Conservation (phyloP, 2,329 filamentous ascomycete genomes). For the Xylaria sp. region DNA sequence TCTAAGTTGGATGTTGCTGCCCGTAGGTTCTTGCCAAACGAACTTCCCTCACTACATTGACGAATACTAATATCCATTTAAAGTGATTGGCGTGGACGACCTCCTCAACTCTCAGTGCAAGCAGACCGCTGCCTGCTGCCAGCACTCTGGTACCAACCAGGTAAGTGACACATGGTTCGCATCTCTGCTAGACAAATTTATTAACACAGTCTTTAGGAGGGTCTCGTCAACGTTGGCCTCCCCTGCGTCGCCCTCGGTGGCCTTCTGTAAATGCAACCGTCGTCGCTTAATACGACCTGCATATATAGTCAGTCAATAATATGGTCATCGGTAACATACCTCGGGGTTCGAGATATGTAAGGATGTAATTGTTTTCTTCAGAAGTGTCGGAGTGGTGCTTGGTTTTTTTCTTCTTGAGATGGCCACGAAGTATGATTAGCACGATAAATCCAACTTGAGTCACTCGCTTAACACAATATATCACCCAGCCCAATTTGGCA, state of each 20-base stretch:
- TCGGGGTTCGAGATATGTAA: conserved; percentile 43
- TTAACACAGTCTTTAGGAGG: conserved; percentile 39
- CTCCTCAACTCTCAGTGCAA: conserved; percentile 47
- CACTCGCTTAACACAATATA: conserved; percentile 42
- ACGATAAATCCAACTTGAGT: conserved; percentile 47
- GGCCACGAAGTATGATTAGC: conserved; percentile 41
- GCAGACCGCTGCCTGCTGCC: conserved; percentile 49
- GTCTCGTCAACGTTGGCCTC: conserved; percentile 47
- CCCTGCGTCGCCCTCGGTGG: conserved; percentile 47
- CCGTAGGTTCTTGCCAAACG: conserved; percentile 34
- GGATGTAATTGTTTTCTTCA: conserved; percentile 42
- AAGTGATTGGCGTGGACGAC: conserved; percentile 44
- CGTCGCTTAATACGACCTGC: conserved; percentile 22
- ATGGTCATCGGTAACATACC: conserved; percentile 36
- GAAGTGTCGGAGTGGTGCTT: conserved; percentile 35
- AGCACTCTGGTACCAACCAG: conserved; percentile 44
- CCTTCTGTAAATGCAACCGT: conserved; percentile 44
- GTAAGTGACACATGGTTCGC: conserved; percentile 34
- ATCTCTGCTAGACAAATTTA: not conserved
- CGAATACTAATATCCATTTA: not conserved
- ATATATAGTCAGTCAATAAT: conserved; percentile 32
- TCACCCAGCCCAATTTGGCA: not conserved
- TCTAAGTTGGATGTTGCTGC: conserved; percentile 46
- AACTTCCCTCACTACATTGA: rapidly evolving
- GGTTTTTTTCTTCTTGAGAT: conserved; percentile 37